phyloP scores from a whole-genome alignment of 1,284 basidiomycete genomes.

The Bjerkandera adusta region DNA sequence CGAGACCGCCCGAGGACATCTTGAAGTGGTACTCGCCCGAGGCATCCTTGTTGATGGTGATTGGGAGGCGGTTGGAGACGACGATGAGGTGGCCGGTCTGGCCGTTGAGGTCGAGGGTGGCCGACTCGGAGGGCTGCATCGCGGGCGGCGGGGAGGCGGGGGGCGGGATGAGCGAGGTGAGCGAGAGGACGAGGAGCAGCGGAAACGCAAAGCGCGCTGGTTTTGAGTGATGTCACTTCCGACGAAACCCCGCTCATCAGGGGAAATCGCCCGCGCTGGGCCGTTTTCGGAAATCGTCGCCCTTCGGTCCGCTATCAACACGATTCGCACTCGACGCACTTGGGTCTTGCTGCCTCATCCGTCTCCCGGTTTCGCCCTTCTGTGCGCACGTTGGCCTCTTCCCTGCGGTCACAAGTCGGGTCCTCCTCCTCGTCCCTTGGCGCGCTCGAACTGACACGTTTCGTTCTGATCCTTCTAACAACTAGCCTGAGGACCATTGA shows the following conservation, averaged over 20 bases:
- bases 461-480: too few relatives aligned
- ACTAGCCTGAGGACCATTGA: too few relatives aligned
- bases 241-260: slow-evolving; percentile 6
- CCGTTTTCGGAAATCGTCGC: slow-evolving; percentile 2
- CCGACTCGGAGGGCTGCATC: slow-evolving; percentile 3
- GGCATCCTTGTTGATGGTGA: slow-evolving; percentile 88
- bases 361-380: too few relatives aligned
- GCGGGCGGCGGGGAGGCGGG: slow-evolving; percentile 3
- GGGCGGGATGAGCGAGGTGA: slow-evolving; percentile 5
- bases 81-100: slow-evolving; percentile 82
- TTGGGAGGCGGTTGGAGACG: slow-evolving; percentile 92
- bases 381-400: too few relatives aligned
- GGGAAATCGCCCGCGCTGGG: slow-evolving; percentile 3
- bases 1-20: slow-evolving; percentile 95
- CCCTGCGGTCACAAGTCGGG: too few relatives aligned
- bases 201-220: neutral
- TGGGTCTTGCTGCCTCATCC: too few relatives aligned
- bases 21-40: slow-evolving; percentile 93
- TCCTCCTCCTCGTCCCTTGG: too few relatives aligned
- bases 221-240: slow-evolving; percentile 16
- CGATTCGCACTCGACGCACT: too few relatives aligned
- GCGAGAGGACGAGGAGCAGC: slow-evolving; percentile 3
- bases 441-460: too few relatives aligned
- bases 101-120: slow-evolving; percentile 32
- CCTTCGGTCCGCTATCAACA: slow-evolving; percentile 1